Evolutionary conservation across 176 grass and related monocot species (phyloP).

Genomic region (Themeda triandra): DNA sequence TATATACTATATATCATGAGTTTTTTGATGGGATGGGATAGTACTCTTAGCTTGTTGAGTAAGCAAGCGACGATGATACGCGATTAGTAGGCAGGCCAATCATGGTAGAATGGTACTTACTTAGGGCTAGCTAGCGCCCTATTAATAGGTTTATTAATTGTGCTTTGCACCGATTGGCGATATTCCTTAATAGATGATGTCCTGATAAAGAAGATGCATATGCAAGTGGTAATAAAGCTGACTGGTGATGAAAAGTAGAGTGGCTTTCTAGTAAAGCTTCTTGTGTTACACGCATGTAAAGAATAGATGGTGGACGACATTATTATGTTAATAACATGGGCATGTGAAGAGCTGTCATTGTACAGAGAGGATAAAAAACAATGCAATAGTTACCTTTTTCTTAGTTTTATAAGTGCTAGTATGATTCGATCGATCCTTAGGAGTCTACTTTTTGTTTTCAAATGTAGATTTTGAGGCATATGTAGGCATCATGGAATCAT

Average conservation of each 20-base stretch:
- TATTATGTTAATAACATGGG: conserved; percentile 40
- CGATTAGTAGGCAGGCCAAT: conserved; percentile 28
- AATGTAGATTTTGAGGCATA: conserved; percentile 32
- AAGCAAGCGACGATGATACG: conserved; percentile 17
- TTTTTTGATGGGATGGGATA: conserved; percentile 31
- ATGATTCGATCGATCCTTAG: conserved; percentile 23
- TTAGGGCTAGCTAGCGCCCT: neutral
- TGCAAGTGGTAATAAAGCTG: conserved; percentile 30
- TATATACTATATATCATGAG: neutral
- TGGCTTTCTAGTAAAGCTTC: conserved; percentile 49
- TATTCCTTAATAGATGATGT: conserved; percentile 20
- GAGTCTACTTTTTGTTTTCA: neutral
- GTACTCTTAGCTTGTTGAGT: conserved; percentile 4
- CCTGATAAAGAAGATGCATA: conserved; percentile 29
- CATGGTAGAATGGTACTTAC: conserved; percentile 28
- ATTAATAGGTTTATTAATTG: too few species aligned
- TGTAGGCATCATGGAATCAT: conserved; percentile 31
- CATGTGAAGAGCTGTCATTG: conserved; percentile 24
- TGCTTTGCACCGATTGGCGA: conserved; percentile 22
- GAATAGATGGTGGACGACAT: conserved; percentile 39
- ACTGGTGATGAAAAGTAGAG: conserved; percentile 34
- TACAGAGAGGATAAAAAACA: conserved; percentile 20
- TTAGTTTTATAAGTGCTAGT: neutral
- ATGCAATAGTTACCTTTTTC: conserved; percentile 9
- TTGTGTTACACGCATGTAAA: conserved; percentile 32